Evolutionary conservation across 2,329 filamentous ascomycete genomes (phyloP).

Genomic region (Trichoderma afroharzianum): DNA sequence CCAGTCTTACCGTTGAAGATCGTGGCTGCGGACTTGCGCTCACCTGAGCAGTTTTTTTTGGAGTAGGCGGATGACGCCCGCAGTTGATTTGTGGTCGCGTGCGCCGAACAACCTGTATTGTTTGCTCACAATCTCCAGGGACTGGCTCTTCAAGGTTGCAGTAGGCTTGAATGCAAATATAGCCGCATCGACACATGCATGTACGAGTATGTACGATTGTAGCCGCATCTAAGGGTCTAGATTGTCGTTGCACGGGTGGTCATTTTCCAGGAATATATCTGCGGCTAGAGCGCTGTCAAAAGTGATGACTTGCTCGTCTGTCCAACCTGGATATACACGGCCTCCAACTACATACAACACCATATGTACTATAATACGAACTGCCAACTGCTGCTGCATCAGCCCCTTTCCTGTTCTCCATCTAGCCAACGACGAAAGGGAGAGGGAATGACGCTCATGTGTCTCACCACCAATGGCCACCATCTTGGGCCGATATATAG

Average conservation of each 20-base stretch:
- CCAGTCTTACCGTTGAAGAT: neutral
- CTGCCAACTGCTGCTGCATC: neutral
- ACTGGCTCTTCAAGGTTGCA: neutral
- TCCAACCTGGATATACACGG: neutral
- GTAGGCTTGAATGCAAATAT: neutral
- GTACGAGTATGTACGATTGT: neutral
- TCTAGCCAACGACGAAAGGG: neutral
- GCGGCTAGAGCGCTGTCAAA: neutral
- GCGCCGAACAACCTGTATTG: neutral
- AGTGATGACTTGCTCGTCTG: neutral
- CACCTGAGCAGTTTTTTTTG: slow-evolving; percentile 12
- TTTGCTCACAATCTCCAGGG: neutral
- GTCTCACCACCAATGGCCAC: neutral
- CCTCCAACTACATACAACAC: neutral
- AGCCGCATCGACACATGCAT: neutral
- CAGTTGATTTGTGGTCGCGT: neutral
- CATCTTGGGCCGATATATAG: neutral
- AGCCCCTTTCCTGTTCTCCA: neutral
- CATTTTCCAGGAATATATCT: neutral
- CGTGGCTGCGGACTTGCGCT: slow-evolving; percentile 1
- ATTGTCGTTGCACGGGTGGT: neutral
- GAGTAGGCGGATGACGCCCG: slow-evolving; percentile 9
- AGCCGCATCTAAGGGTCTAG: neutral
- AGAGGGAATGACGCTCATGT: neutral
- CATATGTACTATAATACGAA: neutral